These are phyloP conservation scores for Rhodotorula babjevae DNA, from an alignment of 768 basidiomycete genomes.

Conservation along the genomic window DNA sequence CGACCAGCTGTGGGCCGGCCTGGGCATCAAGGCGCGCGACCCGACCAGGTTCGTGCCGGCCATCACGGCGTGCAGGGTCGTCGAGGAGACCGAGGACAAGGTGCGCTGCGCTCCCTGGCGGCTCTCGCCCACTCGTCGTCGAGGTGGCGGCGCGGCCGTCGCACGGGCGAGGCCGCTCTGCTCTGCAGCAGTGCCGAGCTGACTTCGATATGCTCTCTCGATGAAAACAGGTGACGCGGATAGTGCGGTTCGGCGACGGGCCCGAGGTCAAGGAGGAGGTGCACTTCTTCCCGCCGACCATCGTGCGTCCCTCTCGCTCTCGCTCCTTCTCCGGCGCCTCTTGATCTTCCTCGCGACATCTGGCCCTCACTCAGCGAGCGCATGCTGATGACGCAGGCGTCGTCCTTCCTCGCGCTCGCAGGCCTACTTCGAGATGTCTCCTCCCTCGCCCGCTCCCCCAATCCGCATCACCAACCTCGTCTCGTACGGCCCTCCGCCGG, in stretches of 20 bases:
- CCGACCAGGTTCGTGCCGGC: slow-evolving; percentile 17
- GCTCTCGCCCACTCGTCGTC: too few relatives aligned
- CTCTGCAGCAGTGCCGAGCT: too few relatives aligned
- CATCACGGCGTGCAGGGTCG: slow-evolving; percentile 9
- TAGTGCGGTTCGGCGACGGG: slow-evolving; percentile 6
- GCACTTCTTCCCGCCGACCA: neutral
- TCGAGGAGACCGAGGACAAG: slow-evolving; percentile 24
- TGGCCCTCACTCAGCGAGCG: too few relatives aligned
- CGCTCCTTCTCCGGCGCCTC: neutral
- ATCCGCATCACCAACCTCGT: slow-evolving; percentile 27
- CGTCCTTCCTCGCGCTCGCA: neutral
- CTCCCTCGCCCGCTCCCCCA: neutral
- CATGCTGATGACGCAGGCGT: too few relatives aligned
- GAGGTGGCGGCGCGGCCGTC: too few relatives aligned
- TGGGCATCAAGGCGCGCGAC: slow-evolving; percentile 16
- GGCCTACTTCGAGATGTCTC: slow-evolving; percentile 10
- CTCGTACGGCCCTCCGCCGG: slow-evolving; percentile 20
- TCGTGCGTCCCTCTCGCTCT: slow-evolving; percentile 13
- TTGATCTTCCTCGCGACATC: too few relatives aligned
- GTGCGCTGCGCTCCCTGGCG: neutral
- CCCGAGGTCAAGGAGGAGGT: slow-evolving; percentile 11
- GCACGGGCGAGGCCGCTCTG: too few relatives aligned
- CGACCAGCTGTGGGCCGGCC: slow-evolving; percentile 18
- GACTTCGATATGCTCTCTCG: neutral
- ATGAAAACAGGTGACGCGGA: slow-evolving; percentile 5